Base-by-base conservation (phyloP, 257 asterid genomes). In the Haberlea rhodopensis region DNA sequence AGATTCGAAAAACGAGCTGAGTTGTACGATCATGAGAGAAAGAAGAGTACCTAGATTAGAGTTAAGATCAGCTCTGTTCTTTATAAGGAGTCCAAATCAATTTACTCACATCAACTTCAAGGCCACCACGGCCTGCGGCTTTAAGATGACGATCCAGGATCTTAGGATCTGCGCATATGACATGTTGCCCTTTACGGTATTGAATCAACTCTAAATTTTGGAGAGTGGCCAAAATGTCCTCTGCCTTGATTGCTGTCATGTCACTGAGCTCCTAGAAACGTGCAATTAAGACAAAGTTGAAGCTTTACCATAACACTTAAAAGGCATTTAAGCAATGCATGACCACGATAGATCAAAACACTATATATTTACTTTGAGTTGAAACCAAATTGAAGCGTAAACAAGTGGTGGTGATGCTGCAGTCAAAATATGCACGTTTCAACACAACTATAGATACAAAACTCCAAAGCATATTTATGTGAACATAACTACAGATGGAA, bases 61-160 rank as follows among this genome's bases (percentile, higher is more conserved):
- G 8, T 22, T 16, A 16, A 51, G 62, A 73, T 82, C 70, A 92
- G 63, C 76, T 74, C 73, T 92, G 99, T 80, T 92, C 99, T 72
- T 92, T 92, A 69, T 87, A 92, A 48, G 99, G 97, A 55, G 98
- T 91, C 98, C 98, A 91, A 67, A 89, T 91, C 73, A 91, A 75
- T 81, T 89, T 91, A 72, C 88, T 75, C 29, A 79, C 97, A 75
- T 91, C 96, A 40, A 91, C 98, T 3, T 91, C 97, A 23, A 91
- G 92, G 37, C 98, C 98, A 60, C 98, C 97, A 2, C 96, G 81
- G 37, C 98, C 98, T 6, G 97, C 98, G 48, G 98, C 98, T 80
- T 89, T 89, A 31, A 91, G 95, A 73, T 89, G 96, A 53, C 98
- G 97, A 72, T 91, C 98, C 71, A 91, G 73, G 27, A 91, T 96